Percentiles rank a stretch among this genome's conserved stretches.
Conservation (phyloP, 495 filamentous ascomycete species). For the Bacidia rubella region DNA sequence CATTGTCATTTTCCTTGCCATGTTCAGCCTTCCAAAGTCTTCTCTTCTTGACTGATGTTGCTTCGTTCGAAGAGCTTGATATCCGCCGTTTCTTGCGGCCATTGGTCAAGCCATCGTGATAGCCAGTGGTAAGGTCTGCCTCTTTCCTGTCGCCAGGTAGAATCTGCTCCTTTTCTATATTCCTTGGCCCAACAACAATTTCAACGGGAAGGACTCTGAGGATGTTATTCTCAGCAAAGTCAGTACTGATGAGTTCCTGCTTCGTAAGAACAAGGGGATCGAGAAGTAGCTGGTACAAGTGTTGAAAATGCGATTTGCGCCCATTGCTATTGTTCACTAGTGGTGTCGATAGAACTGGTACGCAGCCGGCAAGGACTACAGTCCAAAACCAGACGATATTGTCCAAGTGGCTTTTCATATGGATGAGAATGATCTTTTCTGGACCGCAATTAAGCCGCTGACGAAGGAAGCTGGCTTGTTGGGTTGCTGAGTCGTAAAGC, state of each 20-base stretch:
- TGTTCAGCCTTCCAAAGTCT: too few species aligned
- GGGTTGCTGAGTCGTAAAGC: too few species aligned
- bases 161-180: not conserved
- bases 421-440: conserved; percentile 20
- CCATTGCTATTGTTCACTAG: conserved; percentile 22
- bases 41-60: not conserved
- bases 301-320: conserved; percentile 21
- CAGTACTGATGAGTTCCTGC: not conserved
- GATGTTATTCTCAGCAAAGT: not conserved
- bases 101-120: not conserved
- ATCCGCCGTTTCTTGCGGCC: not conserved
- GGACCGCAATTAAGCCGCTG: too few species aligned
- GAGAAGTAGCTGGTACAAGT: conserved; percentile 16
- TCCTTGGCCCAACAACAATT: not conserved
- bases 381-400: conserved; percentile 34
- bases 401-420: conserved; percentile 27
- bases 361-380: conserved; percentile 24
- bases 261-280: conserved; percentile 1
- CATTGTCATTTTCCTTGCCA: too few species aligned
- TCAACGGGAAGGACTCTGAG: too few species aligned
- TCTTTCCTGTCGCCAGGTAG: too few species aligned
- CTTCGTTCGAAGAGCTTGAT: too few species aligned
- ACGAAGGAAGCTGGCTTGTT: too few species aligned
- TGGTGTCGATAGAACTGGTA: conserved; percentile 29
- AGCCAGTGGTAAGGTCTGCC: too few species aligned